Evolutionary conservation across 2,329 filamentous ascomycete species (phyloP), one percentile per base, ranked within the genome.

Genomic region (Alternaria postmessia): DNA sequence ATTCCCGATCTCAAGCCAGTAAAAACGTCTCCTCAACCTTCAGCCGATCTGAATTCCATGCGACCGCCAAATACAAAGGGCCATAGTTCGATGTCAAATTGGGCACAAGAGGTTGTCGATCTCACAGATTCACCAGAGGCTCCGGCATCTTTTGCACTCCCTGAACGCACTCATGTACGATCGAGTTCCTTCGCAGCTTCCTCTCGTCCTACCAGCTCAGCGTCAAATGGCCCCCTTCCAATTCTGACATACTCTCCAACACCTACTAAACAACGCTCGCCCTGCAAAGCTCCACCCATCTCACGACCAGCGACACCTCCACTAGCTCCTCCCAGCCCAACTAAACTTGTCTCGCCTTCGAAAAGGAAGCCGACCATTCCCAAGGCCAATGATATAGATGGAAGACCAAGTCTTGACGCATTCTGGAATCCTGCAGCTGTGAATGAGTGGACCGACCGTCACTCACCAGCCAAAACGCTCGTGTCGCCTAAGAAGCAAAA

Each of bases 361-460:
- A 79, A 79, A 56, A 76, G 69, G 56, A 74, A 72, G 43, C 61
- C 61, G 12, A 61, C 62, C 1, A 76, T 79, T 26, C 75, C 75
- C 3, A 66, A 71, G 34, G 71, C 69, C 3, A 62, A 69, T 1
- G 64, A 71, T 41, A 61, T 77, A 38, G 62, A 64, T 32, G 59
- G 59, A 30, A 68, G 75, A 32, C 76, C 76, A 14, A 79, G 76
- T 34, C 65, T 79, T 5, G 77, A 79, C 46, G 75, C 76, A 1
- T 80, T 80, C 61, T 80, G 78, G 78, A 68, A 71, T 28, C 68
- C 73, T 30, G 72, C 73, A 43, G 68, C 73, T 20, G 74, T 80
- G 3, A 79, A 80, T 48, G 64, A 71, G 7, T 78, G 72, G 71
- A 75, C 75, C 28, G 77, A 80, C 22, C 68, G 61, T 22, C 74